Conservation (phyloP, 352 stramenopile genomes). For the Globisporangium yorkense region DNA sequence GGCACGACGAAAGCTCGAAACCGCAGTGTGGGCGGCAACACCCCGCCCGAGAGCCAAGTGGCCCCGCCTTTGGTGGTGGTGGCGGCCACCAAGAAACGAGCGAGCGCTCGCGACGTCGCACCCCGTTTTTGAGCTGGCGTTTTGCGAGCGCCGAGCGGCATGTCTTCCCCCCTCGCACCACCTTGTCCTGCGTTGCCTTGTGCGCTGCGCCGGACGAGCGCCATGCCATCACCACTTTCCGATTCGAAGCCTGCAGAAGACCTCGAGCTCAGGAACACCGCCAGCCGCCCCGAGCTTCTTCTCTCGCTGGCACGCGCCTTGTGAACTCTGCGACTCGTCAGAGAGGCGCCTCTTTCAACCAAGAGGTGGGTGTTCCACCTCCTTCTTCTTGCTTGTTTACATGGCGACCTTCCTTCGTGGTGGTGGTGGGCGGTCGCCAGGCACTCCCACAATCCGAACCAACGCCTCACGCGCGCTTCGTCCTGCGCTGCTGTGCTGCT, state of each 20-base stretch:
- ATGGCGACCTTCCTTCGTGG: too few relatives aligned
- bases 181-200: neutral
- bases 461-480: conserved; percentile 1
- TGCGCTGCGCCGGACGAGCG: conserved; percentile 4
- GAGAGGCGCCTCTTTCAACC: conserved; percentile 1
- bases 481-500: too few relatives aligned
- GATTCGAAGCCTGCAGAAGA: conserved; percentile 14
- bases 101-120: neutral
- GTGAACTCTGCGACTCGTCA: conserved; percentile 1
- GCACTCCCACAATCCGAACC: conserved; percentile 7
- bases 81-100: neutral
- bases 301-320: neutral
- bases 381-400: neutral
- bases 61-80: too few relatives aligned
- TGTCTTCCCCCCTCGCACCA: neutral
- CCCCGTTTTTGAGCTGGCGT: conserved; percentile 8
- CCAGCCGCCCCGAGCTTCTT: neutral
- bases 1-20: conserved; percentile 11
- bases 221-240: conserved; percentile 13
- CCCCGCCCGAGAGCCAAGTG: too few relatives aligned
- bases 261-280: neutral
- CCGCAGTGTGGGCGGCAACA: too few relatives aligned
- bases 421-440: neutral
- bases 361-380: neutral
- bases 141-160: conserved; percentile 1